phyloP scores from a whole-genome alignment of 1,284 basidiomycete genomes.

The Cutaneotrichosporon arboriforme region DNA sequence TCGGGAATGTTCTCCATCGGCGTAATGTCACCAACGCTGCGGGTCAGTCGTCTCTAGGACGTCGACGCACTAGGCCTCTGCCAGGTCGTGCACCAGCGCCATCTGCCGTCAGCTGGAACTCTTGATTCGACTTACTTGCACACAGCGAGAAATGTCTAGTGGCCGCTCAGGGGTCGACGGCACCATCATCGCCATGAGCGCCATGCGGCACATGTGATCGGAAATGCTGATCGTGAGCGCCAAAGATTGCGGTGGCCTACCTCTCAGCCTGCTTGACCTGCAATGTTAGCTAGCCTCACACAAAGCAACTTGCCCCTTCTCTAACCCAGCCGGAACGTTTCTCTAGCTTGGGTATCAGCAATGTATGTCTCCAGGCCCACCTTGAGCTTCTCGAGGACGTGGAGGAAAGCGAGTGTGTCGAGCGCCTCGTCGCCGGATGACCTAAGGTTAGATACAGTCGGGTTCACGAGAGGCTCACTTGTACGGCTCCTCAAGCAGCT shows the following conservation, averaged over 20 bases:
- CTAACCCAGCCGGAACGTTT: slow-evolving; percentile 93
- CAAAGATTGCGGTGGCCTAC: slow-evolving; percentile 47
- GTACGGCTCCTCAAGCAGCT: slow-evolving; percentile 17
- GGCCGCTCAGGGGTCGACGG: slow-evolving; percentile 55
- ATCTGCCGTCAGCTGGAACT: slow-evolving; percentile 49
- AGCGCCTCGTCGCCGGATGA: slow-evolving; percentile 56
- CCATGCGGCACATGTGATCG: slow-evolving; percentile 98
- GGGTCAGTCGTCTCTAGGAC: slow-evolving; percentile 2
- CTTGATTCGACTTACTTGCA: slow-evolving; percentile 28
- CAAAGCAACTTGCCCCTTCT: slow-evolving; percentile 56
- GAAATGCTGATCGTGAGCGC: slow-evolving; percentile 61
- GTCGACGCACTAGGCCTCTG: slow-evolving; percentile 68
- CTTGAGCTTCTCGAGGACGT: slow-evolving; percentile 80
- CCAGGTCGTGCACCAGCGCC: slow-evolving; percentile 88
- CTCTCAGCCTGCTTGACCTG: slow-evolving; percentile 75
- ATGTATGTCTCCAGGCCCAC: slow-evolving; percentile 47
- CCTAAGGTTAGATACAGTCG: slow-evolving; percentile 38
- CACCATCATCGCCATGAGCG: slow-evolving; percentile 76
- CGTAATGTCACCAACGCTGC: slow-evolving; percentile 83
- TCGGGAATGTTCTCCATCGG: slow-evolving; percentile 81
- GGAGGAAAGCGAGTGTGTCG: slow-evolving; percentile 81
- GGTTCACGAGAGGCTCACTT: slow-evolving; percentile 12
- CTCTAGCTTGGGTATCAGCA: slow-evolving; percentile 60
- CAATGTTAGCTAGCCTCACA: neutral
- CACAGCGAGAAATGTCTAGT: slow-evolving; percentile 65